Evolutionary conservation across 331 rosid species (phyloP).

Genomic region (Spiraea crenata): DNA sequence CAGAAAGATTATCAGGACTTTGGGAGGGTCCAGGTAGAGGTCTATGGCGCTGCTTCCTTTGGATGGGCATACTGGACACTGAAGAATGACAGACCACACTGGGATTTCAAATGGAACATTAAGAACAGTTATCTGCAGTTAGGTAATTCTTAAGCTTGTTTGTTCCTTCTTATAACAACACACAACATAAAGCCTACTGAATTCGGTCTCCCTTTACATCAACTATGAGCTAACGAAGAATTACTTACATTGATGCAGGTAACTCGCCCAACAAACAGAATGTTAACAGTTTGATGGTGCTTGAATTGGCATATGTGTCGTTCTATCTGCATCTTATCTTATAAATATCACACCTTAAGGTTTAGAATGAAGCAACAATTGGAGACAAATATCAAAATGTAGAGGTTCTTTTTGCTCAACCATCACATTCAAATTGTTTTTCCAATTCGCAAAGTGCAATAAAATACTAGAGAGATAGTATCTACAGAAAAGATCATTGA

Average conservation of each 20-base stretch:
- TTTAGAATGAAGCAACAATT: background rate
- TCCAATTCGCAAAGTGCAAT: slow-evolving; percentile 26
- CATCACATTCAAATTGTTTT: slow-evolving; percentile 23
- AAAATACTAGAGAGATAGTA: background rate
- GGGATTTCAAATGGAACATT: slow-evolving; percentile 94
- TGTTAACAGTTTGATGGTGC: slow-evolving; percentile 28
- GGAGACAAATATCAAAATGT: slow-evolving; percentile 16
- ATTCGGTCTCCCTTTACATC: slow-evolving; percentile 2
- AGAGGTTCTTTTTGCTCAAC: slow-evolving; percentile 19
- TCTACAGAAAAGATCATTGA: slow-evolving; percentile 16
- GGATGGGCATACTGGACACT: slow-evolving; percentile 97
- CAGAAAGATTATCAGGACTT: slow-evolving; percentile 66
- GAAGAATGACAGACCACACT: slow-evolving; percentile 69
- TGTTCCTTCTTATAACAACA: slow-evolving; percentile 2
- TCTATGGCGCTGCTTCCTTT: slow-evolving; percentile 67
- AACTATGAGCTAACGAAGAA: background rate
- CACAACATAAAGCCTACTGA: background rate
- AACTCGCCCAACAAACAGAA: slow-evolving; percentile 44
- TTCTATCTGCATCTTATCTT: slow-evolving; percentile 41
- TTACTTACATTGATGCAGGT: slow-evolving; percentile 43
- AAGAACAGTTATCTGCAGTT: slow-evolving; percentile 68
- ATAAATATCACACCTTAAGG: slow-evolving; percentile 22
- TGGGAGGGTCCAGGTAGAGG: slow-evolving; percentile 79
- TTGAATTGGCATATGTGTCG: slow-evolving; percentile 39
- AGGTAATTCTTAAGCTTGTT: slow-evolving; percentile 38